These are phyloP conservation scores for Mycena polygramma DNA, from an alignment of 768 basidiomycete species.

Conservation along the genomic window DNA sequence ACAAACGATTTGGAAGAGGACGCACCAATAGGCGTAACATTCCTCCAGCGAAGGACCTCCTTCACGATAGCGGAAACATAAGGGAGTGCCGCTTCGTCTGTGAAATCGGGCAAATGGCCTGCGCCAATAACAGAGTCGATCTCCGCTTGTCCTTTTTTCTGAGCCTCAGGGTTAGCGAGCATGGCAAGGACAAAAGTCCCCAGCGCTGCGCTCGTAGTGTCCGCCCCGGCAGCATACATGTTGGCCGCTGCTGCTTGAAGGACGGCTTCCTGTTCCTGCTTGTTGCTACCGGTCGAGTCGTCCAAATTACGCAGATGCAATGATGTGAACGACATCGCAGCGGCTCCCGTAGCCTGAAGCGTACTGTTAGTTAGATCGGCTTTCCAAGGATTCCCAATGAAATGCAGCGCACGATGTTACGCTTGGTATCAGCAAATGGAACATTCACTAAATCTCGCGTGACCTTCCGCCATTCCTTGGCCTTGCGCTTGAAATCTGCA, in stretches of 20 bases:
- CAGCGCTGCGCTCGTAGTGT: background rate
- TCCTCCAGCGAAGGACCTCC: background rate
- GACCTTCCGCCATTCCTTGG: constrained; percentile 47
- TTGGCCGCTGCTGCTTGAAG: background rate
- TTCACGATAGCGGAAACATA: background rate
- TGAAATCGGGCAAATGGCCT: background rate
- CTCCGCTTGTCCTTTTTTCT: background rate
- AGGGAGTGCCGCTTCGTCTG: background rate
- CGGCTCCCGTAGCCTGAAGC: background rate
- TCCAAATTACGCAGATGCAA: background rate
- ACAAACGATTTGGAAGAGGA: background rate
- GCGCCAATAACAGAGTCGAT: background rate
- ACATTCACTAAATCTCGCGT: constrained; percentile 51
- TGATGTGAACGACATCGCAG: background rate
- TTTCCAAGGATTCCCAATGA: background rate
- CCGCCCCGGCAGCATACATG: background rate
- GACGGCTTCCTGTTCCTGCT: background rate
- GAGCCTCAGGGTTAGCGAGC: background rate
- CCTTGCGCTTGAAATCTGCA: constrained; percentile 56
- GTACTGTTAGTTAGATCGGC: background rate
- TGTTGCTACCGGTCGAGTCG: background rate
- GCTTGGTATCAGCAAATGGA: constrained; percentile 53
- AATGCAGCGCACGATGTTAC: constrained; percentile 45
- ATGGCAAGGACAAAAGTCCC: background rate
- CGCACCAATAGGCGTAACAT: background rate